Evolutionary conservation across 2,329 filamentous ascomycete genomes (phyloP).

Genomic region (Pleurostoma richardsiae): DNA sequence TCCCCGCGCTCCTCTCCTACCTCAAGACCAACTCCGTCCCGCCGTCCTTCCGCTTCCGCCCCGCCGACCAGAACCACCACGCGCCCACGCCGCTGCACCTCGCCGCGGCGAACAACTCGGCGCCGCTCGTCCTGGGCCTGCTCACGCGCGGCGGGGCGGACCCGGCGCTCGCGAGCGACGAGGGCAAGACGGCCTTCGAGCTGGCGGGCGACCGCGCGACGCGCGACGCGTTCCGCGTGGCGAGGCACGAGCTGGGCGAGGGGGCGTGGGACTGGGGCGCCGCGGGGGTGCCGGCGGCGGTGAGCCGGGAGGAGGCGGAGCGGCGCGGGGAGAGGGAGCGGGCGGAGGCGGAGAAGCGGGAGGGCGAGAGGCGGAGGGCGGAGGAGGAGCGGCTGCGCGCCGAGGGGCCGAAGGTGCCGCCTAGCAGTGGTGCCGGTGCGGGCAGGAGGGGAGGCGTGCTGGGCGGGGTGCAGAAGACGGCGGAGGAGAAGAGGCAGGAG

Average conservation of each 20-base stretch:
- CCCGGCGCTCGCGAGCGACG: conserved; percentile 63
- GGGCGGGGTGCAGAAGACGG: conserved; percentile 61
- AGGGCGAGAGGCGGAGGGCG: conserved; percentile 63
- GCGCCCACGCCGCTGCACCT: conserved; percentile 81
- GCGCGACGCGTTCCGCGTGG: conserved; percentile 86
- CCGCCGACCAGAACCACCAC: conserved; percentile 68
- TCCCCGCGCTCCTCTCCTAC: conserved; percentile 81
- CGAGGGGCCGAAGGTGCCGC: conserved; percentile 53
- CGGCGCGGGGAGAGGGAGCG: conserved; percentile 65
- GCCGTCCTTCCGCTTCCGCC: conserved; percentile 71
- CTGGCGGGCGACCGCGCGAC: conserved; percentile 81
- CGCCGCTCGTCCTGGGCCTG: conserved; percentile 72
- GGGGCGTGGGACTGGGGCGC: conserved; percentile 71
- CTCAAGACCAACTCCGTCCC: conserved; percentile 69
- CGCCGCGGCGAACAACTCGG: conserved; percentile 74
- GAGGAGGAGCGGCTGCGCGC: conserved; percentile 69
- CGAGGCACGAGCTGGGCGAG: conserved; percentile 77
- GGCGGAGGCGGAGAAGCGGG: conserved; percentile 61
- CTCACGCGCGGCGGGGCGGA: conserved; percentile 71
- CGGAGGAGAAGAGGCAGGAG: conserved; percentile 76
- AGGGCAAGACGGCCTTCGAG: conserved; percentile 84
- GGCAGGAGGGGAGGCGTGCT: conserved; percentile 46
- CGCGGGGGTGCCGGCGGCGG: conserved; percentile 64
- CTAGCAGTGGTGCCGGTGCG: conserved; percentile 19
- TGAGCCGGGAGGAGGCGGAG: conserved; percentile 69